Evolutionary conservation across 495 filamentous ascomycete genomes (phyloP).

Genomic region (Penicillium canariense): DNA sequence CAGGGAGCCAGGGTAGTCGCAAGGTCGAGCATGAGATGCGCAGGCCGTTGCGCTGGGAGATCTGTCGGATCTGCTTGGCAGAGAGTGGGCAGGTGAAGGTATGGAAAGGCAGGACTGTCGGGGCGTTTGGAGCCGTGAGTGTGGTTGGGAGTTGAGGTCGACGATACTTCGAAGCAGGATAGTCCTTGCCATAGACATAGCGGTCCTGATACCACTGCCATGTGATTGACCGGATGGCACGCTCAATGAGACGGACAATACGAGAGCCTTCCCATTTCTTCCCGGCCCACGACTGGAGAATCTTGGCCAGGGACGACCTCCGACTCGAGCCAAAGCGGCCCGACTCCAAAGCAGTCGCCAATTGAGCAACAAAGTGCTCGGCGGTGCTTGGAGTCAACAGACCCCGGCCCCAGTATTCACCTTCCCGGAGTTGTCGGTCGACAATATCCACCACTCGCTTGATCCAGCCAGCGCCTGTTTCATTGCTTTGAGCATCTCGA

Average conservation of each 20-base stretch:
- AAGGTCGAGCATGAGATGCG: conserved; percentile 90
- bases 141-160: conserved; percentile 73
- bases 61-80: conserved; percentile 89
- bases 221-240: conserved; percentile 69
- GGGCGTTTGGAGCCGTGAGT: conserved; percentile 81
- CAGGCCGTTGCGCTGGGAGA: conserved; percentile 92
- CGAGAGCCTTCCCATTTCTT: conserved; percentile 85
- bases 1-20: conserved; percentile 79
- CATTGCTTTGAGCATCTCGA: conserved; percentile 63
- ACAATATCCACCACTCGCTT: conserved; percentile 95
- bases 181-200: conserved; percentile 60
- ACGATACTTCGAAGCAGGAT: conserved; percentile 59
- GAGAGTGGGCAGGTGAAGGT: conserved; percentile 95
- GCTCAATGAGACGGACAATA: conserved; percentile 81
- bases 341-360: conserved; percentile 35
- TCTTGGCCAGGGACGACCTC: conserved; percentile 35
- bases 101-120: conserved; percentile 97
- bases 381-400: conserved; percentile 56
- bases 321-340: conserved; percentile 31
- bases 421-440: conserved; percentile 83
- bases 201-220: conserved; percentile 90
- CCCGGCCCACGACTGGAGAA: conserved; percentile 68
- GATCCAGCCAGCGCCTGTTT: conserved; percentile 76
- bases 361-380: conserved; percentile 50
- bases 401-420: conserved; percentile 82